Base-by-base conservation (phyloP, 257 asterid genomes). In the Solanum okadae region DNA sequence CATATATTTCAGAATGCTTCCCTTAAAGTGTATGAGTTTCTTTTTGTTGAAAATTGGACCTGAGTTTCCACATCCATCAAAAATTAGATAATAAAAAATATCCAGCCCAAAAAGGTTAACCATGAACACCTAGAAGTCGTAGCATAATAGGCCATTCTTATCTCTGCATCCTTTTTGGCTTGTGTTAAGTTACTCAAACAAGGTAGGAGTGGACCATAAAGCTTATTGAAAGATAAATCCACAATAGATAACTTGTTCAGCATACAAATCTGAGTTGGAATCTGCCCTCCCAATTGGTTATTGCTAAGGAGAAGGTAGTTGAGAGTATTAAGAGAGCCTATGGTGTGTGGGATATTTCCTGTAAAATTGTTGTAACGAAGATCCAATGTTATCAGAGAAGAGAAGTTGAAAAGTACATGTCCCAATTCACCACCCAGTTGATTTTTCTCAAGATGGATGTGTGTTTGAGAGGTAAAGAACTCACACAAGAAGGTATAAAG, bases 91-190 rank as follows among this genome's bases (percentile, higher is more conserved):
- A 29, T 2, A 29, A n/a, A 6, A 29, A 8, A 9, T 12, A 6
- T 40, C 84, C 61, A 38, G 0, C 0, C 1, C 83, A 22, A 0
- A 9, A 76, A 76, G 0, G 0, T 5, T 20, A 5, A 38, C 83
- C 83, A 10, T 2, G 6, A 2, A 9, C 0, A 0, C 6, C 0
- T 0, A 5, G 7, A 8, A 18, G 7, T 16, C 7, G 0, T 1
- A 3, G 0, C 0, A 71, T 5, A 71, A 0, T 13, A 0, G 4
- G 10, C 0, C 2, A 10, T 0, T 0, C n/a, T 23, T 56, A 4
- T 12, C 5, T 38, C 0, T 27, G 5, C 2, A 71, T 33, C n/a
- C 0, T 14, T 71, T 71, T 13, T 0, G 15, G 35, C 27, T 3
- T 25, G 34, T 29, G 34, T 44, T 10, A 86, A 68, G 72, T 86